Evolutionary conservation across 2,329 filamentous ascomycete genomes (phyloP), one percentile per base, ranked within the genome.

Genomic region (Tolypocladium endophyticum): DNA sequence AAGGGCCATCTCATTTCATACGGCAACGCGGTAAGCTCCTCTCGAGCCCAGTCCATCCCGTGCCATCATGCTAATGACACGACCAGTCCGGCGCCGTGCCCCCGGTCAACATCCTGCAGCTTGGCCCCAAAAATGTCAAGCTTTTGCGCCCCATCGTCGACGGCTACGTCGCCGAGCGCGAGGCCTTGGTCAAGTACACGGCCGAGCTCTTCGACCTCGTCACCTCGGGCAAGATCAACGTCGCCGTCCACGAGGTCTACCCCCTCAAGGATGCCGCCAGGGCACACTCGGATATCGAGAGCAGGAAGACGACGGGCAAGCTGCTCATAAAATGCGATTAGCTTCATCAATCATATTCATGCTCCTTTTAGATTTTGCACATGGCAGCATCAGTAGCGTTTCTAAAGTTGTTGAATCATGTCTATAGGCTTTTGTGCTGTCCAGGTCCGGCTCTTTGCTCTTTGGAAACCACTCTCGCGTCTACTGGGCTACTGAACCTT

Each of bases 271-370:
- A 96, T 53, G 84, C 88, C 39, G 84, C 79, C 41, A 78, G 82
- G 66, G 91, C 90, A 16, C 91, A 96, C 63, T 73, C 76, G 56
- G 90, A 96, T 72, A 80, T 97, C 53, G 89, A 95, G 74, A 83
- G 89, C 50, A 81, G 92, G 66, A 90, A 87, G 78, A 94, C 90
- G 2, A 90, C 85, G 14, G 92, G 92, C 23, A 96, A 96, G 78
- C 73, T 95, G 63, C 72, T 97, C 59, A 72, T 96, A 68, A 87
- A 86, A 75, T 81, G 85, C 55, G 87, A 76, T 64, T 73, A 68
- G 61, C 60, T 61, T 57, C 20, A 52, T 59, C 16, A 58, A 57
- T 55, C 2, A 39, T 50, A 61, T 43, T 56, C 50, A 2, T 47
- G n/a, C n/a, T n/a, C n/a, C n/a, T n/a, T n/a, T 23, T 6, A 12